Evolutionary conservation across 2,329 filamentous ascomycete genomes (phyloP).

Genomic region (Mariannaea sp.): DNA sequence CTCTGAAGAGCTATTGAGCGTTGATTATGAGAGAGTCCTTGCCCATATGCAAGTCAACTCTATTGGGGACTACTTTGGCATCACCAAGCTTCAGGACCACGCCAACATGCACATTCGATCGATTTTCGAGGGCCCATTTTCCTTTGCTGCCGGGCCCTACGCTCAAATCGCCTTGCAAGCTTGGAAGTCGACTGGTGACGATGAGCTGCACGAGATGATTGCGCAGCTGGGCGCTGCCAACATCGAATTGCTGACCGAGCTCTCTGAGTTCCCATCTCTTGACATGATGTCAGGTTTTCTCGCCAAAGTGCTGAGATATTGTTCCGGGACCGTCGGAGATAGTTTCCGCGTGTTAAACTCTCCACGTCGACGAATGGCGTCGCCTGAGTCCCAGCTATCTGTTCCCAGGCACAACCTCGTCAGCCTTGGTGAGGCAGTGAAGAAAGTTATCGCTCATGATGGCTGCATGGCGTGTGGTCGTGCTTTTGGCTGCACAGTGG

Average conservation of each 20-base stretch:
- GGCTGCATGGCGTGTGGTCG: constrained; percentile 5
- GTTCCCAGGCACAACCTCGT: neutral
- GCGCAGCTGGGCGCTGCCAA: neutral
- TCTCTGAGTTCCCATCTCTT: neutral
- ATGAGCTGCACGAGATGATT: neutral
- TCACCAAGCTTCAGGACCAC: constrained; percentile 18
- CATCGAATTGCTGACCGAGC: neutral
- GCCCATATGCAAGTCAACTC: constrained; percentile 30
- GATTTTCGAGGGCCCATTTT: neutral
- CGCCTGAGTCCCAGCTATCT: no score
- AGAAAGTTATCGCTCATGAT: neutral
- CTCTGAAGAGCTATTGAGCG: neutral
- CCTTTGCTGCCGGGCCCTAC: neutral
- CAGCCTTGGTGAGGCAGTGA: neutral
- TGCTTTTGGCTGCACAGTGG: constrained; percentile 1
- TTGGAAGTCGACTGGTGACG: neutral
- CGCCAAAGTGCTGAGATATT: neutral
- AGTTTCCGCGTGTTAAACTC: neutral
- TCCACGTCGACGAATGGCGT: neutral
- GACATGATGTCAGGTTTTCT: neutral
- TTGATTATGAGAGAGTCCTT: constrained; percentile 3
- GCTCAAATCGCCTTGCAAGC: neutral
- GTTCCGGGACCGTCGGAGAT: neutral
- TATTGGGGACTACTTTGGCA: constrained; percentile 29
- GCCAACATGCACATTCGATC: constrained; percentile 23